phyloP scores from a whole-genome alignment of 2,329 filamentous ascomycete species.

The Calonectria honghensis region DNA sequence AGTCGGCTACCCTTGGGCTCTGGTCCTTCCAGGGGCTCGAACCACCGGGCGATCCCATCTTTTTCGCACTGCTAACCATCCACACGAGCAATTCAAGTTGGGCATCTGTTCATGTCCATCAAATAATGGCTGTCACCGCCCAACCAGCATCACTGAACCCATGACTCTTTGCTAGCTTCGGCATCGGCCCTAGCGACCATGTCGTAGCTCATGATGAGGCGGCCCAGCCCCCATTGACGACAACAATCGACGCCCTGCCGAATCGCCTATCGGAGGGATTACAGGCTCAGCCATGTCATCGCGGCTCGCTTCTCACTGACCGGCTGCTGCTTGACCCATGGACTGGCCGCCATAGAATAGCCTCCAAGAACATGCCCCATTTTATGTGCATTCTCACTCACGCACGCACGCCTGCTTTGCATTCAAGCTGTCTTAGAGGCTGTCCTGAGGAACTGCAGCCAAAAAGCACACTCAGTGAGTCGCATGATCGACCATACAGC shows the following conservation, averaged over 20 bases:
- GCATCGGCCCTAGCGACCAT: slow-evolving; percentile 25
- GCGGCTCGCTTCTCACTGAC: slow-evolving; percentile 34
- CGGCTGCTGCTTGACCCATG: slow-evolving; percentile 19
- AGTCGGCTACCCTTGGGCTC: slow-evolving; percentile 11
- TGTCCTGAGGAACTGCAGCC: slow-evolving; percentile 28
- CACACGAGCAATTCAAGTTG: slow-evolving; percentile 45
- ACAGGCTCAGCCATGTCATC: slow-evolving; percentile 37
- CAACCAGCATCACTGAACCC: slow-evolving; percentile 34
- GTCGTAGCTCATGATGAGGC: slow-evolving; percentile 43
- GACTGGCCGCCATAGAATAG: slow-evolving; percentile 38
- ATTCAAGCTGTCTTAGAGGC: slow-evolving; percentile 35
- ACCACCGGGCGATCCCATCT: slow-evolving; percentile 49
- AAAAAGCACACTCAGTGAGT: slow-evolving; percentile 26
- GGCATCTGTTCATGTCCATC: slow-evolving; percentile 38
- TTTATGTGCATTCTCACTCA: slow-evolving; percentile 29
- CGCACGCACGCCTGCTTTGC: slow-evolving; percentile 40
- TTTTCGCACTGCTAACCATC: slow-evolving; percentile 44
- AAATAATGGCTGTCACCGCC: slow-evolving; percentile 46
- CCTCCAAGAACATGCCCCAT: slow-evolving; percentile 27
- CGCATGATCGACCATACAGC: slow-evolving; percentile 35
- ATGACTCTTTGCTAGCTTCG: slow-evolving; percentile 33
- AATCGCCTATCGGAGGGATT: slow-evolving; percentile 24
- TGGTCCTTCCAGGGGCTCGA: slow-evolving; percentile 40
- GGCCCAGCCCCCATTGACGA: slow-evolving; percentile 35
- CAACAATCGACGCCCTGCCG: slow-evolving; percentile 21